These are phyloP conservation scores for Metarhizium guizhouense DNA, from an alignment of 2,329 filamentous ascomycete species.

Conservation along the genomic window DNA sequence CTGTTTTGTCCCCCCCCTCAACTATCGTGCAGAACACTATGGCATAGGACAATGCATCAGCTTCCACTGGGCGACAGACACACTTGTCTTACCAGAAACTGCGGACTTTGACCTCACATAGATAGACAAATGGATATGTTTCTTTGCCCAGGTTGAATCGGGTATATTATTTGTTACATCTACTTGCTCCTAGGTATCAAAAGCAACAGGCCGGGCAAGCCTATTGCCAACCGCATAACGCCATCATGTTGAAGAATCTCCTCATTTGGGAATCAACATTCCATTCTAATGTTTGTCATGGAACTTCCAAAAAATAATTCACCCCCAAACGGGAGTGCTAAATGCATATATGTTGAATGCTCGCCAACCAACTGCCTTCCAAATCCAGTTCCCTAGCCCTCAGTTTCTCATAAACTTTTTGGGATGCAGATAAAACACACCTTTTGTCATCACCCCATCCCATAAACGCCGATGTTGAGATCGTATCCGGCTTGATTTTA, in stretches of 20 bases:
- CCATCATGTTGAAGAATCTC: slow-evolving; percentile 11
- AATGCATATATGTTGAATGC: slow-evolving; percentile 32
- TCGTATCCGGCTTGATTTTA: slow-evolving; percentile 36
- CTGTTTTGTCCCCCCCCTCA: too few relatives aligned
- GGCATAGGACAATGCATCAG: too few relatives aligned
- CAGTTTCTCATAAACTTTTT: slow-evolving; percentile 24
- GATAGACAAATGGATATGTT: background rate
- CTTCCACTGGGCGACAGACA: too few relatives aligned
- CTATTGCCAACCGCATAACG: slow-evolving; percentile 7
- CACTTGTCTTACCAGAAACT: too few relatives aligned
- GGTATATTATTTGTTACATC: slow-evolving; percentile 10
- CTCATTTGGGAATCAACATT: slow-evolving; percentile 2
- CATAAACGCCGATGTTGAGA: slow-evolving; percentile 52
- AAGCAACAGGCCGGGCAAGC: background rate
- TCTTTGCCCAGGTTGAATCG: slow-evolving; percentile 12
- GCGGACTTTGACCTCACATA: background rate
- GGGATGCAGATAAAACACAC: slow-evolving; percentile 25
- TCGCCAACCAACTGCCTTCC: slow-evolving; percentile 20
- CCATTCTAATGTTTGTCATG: slow-evolving; percentile 16
- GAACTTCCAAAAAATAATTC: slow-evolving; percentile 12
- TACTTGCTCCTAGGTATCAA: slow-evolving; percentile 5
- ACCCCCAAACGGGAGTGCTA: slow-evolving; percentile 22
- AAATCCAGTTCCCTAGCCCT: slow-evolving; percentile 13
- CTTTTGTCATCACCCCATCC: slow-evolving; percentile 22
- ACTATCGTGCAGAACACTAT: too few relatives aligned